Evolutionary conservation across 352 stramenopile genomes (phyloP).

Genomic region (Globisporangium uncinulatum): DNA sequence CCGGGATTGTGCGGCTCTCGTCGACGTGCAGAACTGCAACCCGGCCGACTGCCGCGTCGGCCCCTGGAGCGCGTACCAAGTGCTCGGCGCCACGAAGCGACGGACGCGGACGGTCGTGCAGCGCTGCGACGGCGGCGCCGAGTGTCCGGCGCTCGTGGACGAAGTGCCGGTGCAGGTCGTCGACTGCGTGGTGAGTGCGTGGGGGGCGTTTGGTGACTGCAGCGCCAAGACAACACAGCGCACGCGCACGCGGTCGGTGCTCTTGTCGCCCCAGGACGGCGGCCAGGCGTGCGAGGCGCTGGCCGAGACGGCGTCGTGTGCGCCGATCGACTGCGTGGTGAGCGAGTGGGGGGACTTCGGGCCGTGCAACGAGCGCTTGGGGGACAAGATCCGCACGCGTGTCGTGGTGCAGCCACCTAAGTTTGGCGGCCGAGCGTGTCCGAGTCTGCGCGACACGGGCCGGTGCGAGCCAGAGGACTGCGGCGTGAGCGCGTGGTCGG

Average conservation of each 20-base stretch:
- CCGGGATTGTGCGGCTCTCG: constrained; percentile 29
- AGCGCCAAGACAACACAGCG: constrained; percentile 27
- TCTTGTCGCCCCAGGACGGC: constrained; percentile 37
- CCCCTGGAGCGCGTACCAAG: constrained; percentile 36
- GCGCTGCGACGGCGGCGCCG: constrained; percentile 29
- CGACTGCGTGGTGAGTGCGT: constrained; percentile 41
- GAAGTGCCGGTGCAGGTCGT: constrained; percentile 27
- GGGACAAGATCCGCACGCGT: constrained; percentile 33
- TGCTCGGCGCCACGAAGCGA: constrained; percentile 36
- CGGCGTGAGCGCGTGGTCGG: constrained; percentile 30
- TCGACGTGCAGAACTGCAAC: constrained; percentile 58
- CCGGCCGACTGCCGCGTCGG: constrained; percentile 52
- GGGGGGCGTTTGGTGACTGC: constrained; percentile 38
- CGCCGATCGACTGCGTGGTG: constrained; percentile 37
- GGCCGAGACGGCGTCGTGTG: constrained; percentile 27
- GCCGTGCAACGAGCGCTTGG: constrained; percentile 27
- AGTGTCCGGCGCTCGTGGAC: constrained; percentile 38
- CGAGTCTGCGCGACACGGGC: constrained; percentile 23
- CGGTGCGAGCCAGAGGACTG: constrained; percentile 44
- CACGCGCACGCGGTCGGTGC: constrained; percentile 36
- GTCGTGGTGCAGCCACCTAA: constrained; percentile 17
- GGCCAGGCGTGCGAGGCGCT: constrained; percentile 36
- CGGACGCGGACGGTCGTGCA: constrained; percentile 33
- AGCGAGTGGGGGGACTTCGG: constrained; percentile 45
- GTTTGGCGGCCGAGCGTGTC: constrained; percentile 38